Evolutionary conservation across 164 flowering plant species (phyloP).

Genomic region (Vitis vinifera): ASM3070453v1 NC_081815.1:1045501-1046000

Average conservation of each 20-base stretch:
- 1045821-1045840: constrained; percentile 35
- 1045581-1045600: constrained; percentile 37
- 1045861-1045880: constrained; percentile 11
- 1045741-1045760: constrained; percentile 36
- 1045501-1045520: constrained; percentile 36
- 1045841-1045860: constrained; percentile 20
- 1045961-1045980: too few relatives aligned
- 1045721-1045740: constrained; percentile 38
- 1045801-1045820: constrained; percentile 36
- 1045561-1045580: constrained; percentile 41
- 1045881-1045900: background rate
- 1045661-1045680: too few relatives aligned
- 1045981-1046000: too few relatives aligned
- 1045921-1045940: too few relatives aligned
- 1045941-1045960: too few relatives aligned
- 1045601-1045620: background rate
- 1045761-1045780: constrained; percentile 30
- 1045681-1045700: background rate
- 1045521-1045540: constrained; percentile 40
- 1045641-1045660: too few relatives aligned
- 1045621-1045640: too few relatives aligned
- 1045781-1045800: constrained; percentile 43
- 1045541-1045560: constrained; percentile 38
- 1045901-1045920: background rate
- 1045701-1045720: constrained; percentile 26